Base-by-base conservation (phyloP, 2,329 filamentous ascomycete genomes). In the Grosmannia penicillata region DNA sequence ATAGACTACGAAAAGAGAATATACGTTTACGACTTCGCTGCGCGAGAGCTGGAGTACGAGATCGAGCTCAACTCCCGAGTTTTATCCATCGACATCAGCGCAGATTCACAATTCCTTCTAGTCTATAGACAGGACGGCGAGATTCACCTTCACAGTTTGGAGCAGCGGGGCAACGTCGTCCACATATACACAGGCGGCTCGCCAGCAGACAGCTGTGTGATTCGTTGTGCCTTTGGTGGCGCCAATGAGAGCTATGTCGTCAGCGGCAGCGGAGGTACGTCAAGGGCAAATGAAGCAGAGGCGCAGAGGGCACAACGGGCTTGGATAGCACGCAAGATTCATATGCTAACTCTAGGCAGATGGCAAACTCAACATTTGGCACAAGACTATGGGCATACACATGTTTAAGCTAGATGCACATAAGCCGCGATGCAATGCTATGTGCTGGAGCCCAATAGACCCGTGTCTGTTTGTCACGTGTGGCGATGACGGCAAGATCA, bases 201-300 rank as follows among this genome's bases (percentile, higher is more conserved):
- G 31, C n/a, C n/a, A n/a, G 83, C 86, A 45, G 78, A 75, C 38
- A 63, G 79, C 8, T 32, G 33, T 2, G 71, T 95, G 39, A 93
- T 98, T 42, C 72, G 89, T 36, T 82, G 78, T 50, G 65, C 69
- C 0, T 91, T 95, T 58, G 91, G 91, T 15, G 91, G 91, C 24
- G 87, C 89, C 2, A 79, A 83, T 42, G 86, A 95, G 60, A 87
- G 80, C 54, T 95, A 95, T 56, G 80, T 96, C 9, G 68, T 93
- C 22, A 89, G 83, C 51, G 91, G 91, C 10, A 94, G 86, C 51
- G 86, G 95, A 70, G 82, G 84, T 86, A 62, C 7, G 38, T 22
- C 24, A 9, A 6, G 13, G n/a, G n/a, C n/a, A n/a, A n/a, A n/a
- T n/a, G n/a, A n/a, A n/a, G n/a, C n/a, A n/a, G n/a, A n/a, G n/a